Percentiles rank a stretch among this genome's conserved stretches.
phyloP scores from a whole-genome alignment of 2,329 filamentous ascomycete genomes.

The Apiospora koreana region DNA sequence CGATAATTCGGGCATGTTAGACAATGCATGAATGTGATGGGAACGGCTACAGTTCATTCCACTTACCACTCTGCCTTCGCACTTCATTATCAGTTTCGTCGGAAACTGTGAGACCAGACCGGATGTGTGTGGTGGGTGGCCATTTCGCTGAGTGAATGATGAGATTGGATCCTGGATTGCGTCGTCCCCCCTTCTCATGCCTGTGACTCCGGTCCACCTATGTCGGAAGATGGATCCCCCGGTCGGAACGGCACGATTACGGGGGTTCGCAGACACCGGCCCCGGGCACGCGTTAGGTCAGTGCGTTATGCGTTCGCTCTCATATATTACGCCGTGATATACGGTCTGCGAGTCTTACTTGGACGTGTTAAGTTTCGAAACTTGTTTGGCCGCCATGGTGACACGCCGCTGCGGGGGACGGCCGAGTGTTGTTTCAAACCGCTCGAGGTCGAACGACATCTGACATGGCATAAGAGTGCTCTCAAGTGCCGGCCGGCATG shows the following conservation, averaged over 20 bases:
- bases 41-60: neutral
- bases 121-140: neutral
- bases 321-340: neutral
- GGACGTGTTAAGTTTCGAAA: neutral
- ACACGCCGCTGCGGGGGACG: neutral
- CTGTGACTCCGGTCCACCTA: neutral
- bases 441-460: neutral
- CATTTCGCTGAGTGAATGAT: neutral
- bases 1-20: neutral
- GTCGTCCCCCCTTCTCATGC: neutral
- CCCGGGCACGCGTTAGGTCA: neutral
- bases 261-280: neutral
- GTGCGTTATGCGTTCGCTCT: neutral
- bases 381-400: neutral
- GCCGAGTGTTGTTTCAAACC: neutral
- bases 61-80: neutral
- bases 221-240: neutral
- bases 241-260: neutral
- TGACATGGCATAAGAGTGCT: neutral
- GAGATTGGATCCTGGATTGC: neutral
- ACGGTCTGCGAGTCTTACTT: neutral
- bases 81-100: neutral
- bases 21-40: neutral
- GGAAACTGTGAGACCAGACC: neutral
- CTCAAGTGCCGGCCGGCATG: neutral